Evolutionary conservation across 2,329 filamentous ascomycete species (phyloP).

Genomic region (Pleoardoris graminearum): DNA sequence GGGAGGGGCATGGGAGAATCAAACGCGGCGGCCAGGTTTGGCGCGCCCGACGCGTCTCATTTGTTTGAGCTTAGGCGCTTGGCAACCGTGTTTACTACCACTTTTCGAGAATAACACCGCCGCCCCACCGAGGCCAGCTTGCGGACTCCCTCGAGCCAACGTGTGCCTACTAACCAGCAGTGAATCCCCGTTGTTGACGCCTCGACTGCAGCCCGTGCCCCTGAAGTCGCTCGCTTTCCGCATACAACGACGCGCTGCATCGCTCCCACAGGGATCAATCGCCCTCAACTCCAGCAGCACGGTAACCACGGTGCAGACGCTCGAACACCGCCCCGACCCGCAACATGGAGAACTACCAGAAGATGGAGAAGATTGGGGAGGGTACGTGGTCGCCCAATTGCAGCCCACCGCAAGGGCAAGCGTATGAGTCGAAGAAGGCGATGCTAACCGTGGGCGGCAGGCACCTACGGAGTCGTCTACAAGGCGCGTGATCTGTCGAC

Average conservation of each 20-base stretch:
- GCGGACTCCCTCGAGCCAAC: slow-evolving; percentile 12
- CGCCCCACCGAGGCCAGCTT: slow-evolving; percentile 14
- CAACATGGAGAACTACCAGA: slow-evolving; percentile 92
- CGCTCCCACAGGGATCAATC: background rate
- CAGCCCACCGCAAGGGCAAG: background rate
- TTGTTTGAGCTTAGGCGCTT: slow-evolving; percentile 2
- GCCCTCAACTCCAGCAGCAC: background rate
- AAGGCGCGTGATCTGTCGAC: slow-evolving; percentile 86
- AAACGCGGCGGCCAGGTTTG: background rate
- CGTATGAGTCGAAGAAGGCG: background rate
- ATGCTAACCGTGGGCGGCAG: slow-evolving; percentile 52
- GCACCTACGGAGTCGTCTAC: slow-evolving; percentile 94
- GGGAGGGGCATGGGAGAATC: background rate
- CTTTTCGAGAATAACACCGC: slow-evolving; percentile 8
- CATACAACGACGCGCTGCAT: background rate
- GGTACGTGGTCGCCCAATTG: slow-evolving; percentile 56
- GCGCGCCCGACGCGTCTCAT: slow-evolving; percentile 5
- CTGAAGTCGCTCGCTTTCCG: background rate
- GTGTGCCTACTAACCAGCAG: slow-evolving; percentile 34
- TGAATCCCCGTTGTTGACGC: slow-evolving; percentile 2
- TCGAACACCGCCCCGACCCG: slow-evolving; percentile 7
- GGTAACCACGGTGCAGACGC: background rate
- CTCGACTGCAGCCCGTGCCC: background rate
- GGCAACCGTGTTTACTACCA: slow-evolving; percentile 4
- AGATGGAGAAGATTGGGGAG: slow-evolving; percentile 95